Evolutionary conservation across 192 early-diverging fungal genomes (phyloP).

Genomic region (Coemansia pectinata): DNA sequence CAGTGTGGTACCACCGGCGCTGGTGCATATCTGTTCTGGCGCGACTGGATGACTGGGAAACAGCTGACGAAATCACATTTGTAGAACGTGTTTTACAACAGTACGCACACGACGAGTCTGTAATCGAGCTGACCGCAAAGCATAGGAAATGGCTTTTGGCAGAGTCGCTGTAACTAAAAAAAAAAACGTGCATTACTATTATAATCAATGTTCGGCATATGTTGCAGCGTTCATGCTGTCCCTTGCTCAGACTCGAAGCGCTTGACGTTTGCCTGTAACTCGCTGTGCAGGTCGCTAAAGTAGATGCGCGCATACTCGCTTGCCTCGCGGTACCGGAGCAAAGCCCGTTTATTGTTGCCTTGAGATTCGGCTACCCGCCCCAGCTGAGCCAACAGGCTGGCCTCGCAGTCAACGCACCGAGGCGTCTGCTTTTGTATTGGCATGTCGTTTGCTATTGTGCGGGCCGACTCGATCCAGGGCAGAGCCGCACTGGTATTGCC

Average conservation of each 20-base stretch:
- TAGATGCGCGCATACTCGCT: conserved; percentile 34
- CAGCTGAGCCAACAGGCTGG: conserved; percentile 27
- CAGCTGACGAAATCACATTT: conserved; percentile 6
- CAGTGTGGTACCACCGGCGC: conserved; percentile 45
- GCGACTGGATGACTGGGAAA: background rate
- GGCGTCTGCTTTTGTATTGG: conserved; percentile 1
- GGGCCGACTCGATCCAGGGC: conserved; percentile 37
- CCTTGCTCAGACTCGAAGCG: conserved; percentile 13
- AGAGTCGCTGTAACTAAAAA: no score
- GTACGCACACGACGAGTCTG: background rate
- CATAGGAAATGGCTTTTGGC: conserved; percentile 26
- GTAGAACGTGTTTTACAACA: background rate
- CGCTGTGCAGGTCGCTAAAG: conserved; percentile 16
- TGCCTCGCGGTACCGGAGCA: conserved; percentile 43
- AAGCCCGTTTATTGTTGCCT: conserved; percentile 28
- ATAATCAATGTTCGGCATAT: background rate
- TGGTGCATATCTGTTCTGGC: conserved; percentile 24
- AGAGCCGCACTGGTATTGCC: conserved; percentile 23
- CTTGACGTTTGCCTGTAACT: conserved; percentile 15
- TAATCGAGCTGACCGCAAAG: conserved; percentile 5
- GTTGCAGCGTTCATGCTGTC: background rate
- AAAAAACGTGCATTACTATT: no score
- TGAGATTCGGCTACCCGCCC: conserved; percentile 40
- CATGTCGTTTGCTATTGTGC: conserved; percentile 12
- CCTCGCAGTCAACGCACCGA: conserved; percentile 41